Percentiles rank a stretch among this genome's conserved stretches.
phyloP scores from a whole-genome alignment of 345 rosid genomes.

The Boechera stricta region DNA sequence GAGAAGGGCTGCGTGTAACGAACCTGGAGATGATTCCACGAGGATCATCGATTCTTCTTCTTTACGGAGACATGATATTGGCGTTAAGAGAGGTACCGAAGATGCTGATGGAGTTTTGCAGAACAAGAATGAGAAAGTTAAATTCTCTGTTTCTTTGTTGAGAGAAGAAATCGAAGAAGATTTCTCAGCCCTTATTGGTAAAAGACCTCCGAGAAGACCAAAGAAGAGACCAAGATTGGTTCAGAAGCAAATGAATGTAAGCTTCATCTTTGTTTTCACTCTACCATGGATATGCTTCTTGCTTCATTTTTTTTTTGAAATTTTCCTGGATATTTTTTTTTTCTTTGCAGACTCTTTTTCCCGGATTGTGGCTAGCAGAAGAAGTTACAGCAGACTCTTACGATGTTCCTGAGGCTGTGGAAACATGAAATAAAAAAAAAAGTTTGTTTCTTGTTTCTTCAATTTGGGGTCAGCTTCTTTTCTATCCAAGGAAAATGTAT shows the following conservation, averaged over 20 bases:
- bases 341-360: slow-evolving; percentile 57
- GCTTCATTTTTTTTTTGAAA: background rate
- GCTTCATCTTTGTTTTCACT: background rate
- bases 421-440: slow-evolving; percentile 39
- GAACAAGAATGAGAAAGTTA: slow-evolving; percentile 48
- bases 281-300: background rate
- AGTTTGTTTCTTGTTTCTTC: background rate
- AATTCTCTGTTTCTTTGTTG: slow-evolving; percentile 58
- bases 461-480: slow-evolving; percentile 25
- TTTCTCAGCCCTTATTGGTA: slow-evolving; percentile 55
- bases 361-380: slow-evolving; percentile 63
- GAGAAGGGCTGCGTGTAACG: slow-evolving; percentile 67
- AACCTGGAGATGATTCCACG: slow-evolving; percentile 43
- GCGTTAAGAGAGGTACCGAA: slow-evolving; percentile 38
- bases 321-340: background rate
- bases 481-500: slow-evolving; percentile 34
- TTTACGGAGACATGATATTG: slow-evolving; percentile 37
- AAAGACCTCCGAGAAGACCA: slow-evolving; percentile 63
- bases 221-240: slow-evolving; percentile 67
- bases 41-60: slow-evolving; percentile 42
- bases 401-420: slow-evolving; percentile 63
- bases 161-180: slow-evolving; percentile 74
- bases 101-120: slow-evolving; percentile 22
- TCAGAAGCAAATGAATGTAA: slow-evolving; percentile 73
- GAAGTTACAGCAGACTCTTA: slow-evolving; percentile 62